phyloP scores from a whole-genome alignment of 1,139 yeast species.

The Debaryomycetaceae sp. region DNA sequence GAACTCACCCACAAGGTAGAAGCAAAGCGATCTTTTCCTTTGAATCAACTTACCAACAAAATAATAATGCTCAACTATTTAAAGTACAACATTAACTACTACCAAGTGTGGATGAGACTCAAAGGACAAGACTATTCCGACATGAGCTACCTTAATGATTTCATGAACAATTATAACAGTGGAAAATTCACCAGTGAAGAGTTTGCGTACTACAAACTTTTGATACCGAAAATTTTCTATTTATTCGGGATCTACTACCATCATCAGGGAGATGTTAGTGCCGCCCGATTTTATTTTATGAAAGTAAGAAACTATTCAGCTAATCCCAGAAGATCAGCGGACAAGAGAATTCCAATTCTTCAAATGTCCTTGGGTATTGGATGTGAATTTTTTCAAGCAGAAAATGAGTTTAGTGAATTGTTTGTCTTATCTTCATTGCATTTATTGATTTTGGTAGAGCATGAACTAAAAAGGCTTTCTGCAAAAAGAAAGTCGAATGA shows the following conservation, averaged over 20 bases:
- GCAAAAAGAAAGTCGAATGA: constrained; percentile 3
- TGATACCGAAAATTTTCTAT: constrained; percentile 34
- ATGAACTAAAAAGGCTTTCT: constrained; percentile 15
- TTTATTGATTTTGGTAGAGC: constrained; percentile 22
- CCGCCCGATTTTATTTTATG: constrained; percentile 36
- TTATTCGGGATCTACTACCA: constrained; percentile 39
- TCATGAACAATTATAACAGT: constrained; percentile 29
- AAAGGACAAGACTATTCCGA: constrained; percentile 22
- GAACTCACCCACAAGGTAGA: constrained; percentile 12
- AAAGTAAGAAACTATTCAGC: constrained; percentile 21
- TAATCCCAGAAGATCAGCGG: not conserved
- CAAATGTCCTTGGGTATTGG: constrained; percentile 22
- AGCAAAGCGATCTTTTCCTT: constrained; percentile 11
- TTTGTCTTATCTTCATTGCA: constrained; percentile 24
- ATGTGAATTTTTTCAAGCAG: constrained; percentile 12
- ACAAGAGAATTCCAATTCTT: constrained; percentile 5
- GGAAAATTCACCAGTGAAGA: constrained; percentile 31
- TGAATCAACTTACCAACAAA: constrained; percentile 16
- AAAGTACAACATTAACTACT: constrained; percentile 24
- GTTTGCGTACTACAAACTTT: constrained; percentile 22
- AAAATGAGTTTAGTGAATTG: constrained; percentile 21
- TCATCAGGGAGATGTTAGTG: constrained; percentile 26
- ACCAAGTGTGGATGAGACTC: constrained; percentile 32
- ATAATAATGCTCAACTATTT: constrained; percentile 21
- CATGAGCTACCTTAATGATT: constrained; percentile 25